Evolutionary conservation across 2,329 filamentous ascomycete species (phyloP), one percentile per base, ranked within the genome.

Genomic region (Penicillium sp.): DNA sequence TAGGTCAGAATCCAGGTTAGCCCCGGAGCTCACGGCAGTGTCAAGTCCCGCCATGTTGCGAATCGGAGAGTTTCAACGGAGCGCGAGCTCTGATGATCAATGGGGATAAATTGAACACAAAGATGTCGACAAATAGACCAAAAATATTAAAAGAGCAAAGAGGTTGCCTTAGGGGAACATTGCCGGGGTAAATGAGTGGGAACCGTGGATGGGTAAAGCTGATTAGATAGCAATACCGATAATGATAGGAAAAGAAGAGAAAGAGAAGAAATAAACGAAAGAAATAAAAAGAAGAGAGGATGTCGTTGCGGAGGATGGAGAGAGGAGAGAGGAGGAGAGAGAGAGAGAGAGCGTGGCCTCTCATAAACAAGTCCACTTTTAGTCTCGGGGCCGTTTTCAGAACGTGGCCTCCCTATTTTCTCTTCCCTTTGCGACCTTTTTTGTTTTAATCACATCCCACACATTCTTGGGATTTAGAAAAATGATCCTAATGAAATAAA

Each of bases 11-110:
- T 65, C 54, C 22, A 70, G 63, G 45, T 73, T 66, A 34, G 66
- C 64, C 24, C 71, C 73, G 24, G 72, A 73, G 44, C 66, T 69
- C 38, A 67, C 69, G 45, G 66, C 73, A 51, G 61, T 60, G 51
- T 72, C 65, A 36, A 58, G 60, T 47, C 62, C 65, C 39, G 67
- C 66, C 72, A 74, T 75, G 45, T 16, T 67, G 58, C 8, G 21
- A 31, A 29, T 48, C 34, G 29, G 16, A 14, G 10, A 29, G 16
- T n/a, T 41, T 40, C 14, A 42, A 24, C 5, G 5, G 7, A 9
- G 27, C 21, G 5, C 21, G 22, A 39, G 21, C 24, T 31, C 38
- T 38, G n/a, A 7, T 11, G 10, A 44, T 14, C 3, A 14, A 34
- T 13, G 41, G 22, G 41, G 21, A 32, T 31, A 21, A 29, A 52